Evolutionary conservation across 1,284 basidiomycete genomes (phyloP), one percentile per base, ranked within the genome.

Genomic region (Rhodotorula sp.): DNA sequence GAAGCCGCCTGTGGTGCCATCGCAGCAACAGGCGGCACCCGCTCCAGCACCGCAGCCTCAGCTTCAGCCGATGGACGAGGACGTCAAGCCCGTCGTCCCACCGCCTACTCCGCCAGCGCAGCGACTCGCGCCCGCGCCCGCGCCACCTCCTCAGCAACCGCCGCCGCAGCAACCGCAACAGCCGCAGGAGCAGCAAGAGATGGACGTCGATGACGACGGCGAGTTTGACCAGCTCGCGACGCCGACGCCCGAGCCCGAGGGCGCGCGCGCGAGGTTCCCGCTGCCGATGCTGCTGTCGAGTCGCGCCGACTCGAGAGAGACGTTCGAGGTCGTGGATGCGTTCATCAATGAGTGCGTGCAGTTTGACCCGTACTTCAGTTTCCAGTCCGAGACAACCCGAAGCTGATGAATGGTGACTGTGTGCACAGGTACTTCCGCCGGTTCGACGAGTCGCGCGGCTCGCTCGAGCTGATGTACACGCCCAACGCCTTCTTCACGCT

Each of bases 401-500:
- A 7, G 17, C 55, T 57, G 42, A 58, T 14, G 23, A 58, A 2
- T 25, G 21, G 19, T 41, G 12, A 7, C 12, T 8, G 34, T 2
- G 48, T 23, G 12, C n/a, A 34, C 73, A 74, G 70, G 42, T 74
- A 71, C 69, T 73, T 71, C 52, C 49, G 58, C 44, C 68, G 69
- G 2, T 75, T 75, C 59, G 74, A 75, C 59, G 61, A 61, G 8
- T 52, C 64, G 5, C 63, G 74, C 12, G 63, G 54, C 21, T 53
- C 71, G 23, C 69, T 75, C 56, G 71, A 73, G 21, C 27, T 46
- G 16, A 49, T 75, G 27, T 75, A 75, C 67, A 68, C 66, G 9
- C 41, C 46, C 21, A 61, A 64, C 25, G 72, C 71, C 4, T 23
- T 65, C 50, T 73, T 75, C 71, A 71, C 74, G n/a, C 64, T 75